Evolutionary conservation across 2,329 filamentous ascomycete species (phyloP), one percentile per base, ranked within the genome.

Genomic region (Torrubiellomyces zombiae): DNA sequence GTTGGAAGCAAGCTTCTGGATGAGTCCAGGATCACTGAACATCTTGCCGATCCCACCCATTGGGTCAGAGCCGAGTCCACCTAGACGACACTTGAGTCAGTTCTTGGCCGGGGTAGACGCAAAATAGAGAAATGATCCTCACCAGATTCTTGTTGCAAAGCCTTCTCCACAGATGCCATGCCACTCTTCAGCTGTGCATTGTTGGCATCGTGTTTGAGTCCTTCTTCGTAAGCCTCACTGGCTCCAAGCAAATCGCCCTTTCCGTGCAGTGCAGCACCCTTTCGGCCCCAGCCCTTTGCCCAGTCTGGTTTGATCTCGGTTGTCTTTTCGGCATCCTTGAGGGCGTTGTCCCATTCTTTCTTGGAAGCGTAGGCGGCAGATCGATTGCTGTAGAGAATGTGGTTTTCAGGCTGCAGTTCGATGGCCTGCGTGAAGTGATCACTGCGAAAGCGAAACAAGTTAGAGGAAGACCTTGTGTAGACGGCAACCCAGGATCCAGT

Each of bases 311-410:
- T 95, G 51, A 98, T 62, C 55, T 92, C 71, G 28, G 78, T 91
- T 3, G 82, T 89, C 66, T 94, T 94, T 47, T 75, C 75, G 29
- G 89, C 89, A 63, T 98, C 89, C 34, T 77, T 65, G 14, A 95
- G 60, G 12, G 89, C 89, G 38, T 76, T 67, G 35, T 78, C 61
- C 63, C 79, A 98, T 30, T 95, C 72, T 51, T 75, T 81, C 54
- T 93, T 78, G 26, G 89, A 94, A 21, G 86, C 81, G 46, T 92
- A 70, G 22, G 71, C 72, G 29, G 71, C 89, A 16, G 89, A 95
- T 39, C 89, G 75, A 59, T 98, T 98, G 46, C 85, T 95, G 67
- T 86, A 98, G 29, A 98, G 77, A 38, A 98, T 86, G 55, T 98
- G 89, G 55, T 98, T 98, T 33, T 63, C 58, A 24, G 85, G 76